These are phyloP conservation scores for Paraurostyla sp. DNA, from an alignment of 73 alveolate genomes.

Conservation along the genomic window DNA sequence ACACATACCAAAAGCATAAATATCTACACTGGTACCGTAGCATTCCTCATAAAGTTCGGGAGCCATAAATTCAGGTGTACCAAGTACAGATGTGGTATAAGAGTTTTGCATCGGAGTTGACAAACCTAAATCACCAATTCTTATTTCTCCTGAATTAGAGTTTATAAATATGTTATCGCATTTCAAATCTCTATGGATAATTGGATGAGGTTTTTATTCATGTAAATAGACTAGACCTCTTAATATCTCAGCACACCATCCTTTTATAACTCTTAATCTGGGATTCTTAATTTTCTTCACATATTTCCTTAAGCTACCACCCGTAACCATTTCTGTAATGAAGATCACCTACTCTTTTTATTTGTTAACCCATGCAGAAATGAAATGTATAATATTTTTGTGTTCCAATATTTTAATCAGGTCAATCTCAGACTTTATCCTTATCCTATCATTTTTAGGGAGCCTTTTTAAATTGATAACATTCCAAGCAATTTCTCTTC, in stretches of 20 bases:
- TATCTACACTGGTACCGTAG: slow-evolving; percentile 98
- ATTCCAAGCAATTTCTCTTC: slow-evolving; percentile 99
- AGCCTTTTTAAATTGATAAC: slow-evolving; percentile 87
- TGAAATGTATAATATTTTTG: slow-evolving; percentile 95
- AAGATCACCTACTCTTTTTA: slow-evolving; percentile 93
- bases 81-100: slow-evolving; percentile 94
- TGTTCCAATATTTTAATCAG: slow-evolving; percentile 91
- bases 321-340: slow-evolving; percentile 98
- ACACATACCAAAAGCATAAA: slow-evolving; percentile 99
- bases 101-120: slow-evolving; percentile 92
- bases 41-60: slow-evolving; percentile 99
- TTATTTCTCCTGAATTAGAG: slow-evolving; percentile 94
- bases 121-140: slow-evolving; percentile 98
- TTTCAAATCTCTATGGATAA: slow-evolving; percentile 98
- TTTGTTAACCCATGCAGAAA: slow-evolving; percentile 93
- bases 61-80: slow-evolving; percentile 99
- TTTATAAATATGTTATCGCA: slow-evolving; percentile 97
- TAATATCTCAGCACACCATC: slow-evolving; percentile 96
- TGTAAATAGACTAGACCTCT: slow-evolving; percentile 95
- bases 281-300: slow-evolving; percentile 84
- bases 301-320: slow-evolving; percentile 91
- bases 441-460: slow-evolving; percentile 90
- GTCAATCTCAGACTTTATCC: slow-evolving; percentile 92
- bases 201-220: slow-evolving; percentile 88
- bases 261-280: slow-evolving; percentile 94